phyloP scores from a whole-genome alignment of 305 asterid genomes.

The Nicotiana rustica region DNA sequence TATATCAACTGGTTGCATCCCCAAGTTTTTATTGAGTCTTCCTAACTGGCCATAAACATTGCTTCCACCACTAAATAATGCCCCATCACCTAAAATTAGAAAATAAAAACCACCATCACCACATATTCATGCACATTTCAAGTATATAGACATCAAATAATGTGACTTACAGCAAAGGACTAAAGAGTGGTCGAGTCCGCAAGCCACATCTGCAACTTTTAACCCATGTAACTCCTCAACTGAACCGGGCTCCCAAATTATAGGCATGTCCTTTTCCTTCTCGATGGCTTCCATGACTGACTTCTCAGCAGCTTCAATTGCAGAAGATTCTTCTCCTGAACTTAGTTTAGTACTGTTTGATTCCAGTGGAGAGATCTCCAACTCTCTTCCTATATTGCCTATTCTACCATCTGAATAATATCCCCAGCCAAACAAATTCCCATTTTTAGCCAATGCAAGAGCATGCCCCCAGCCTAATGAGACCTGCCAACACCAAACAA shows the following conservation, averaged over 20 bases:
- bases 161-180: conserved; percentile 69
- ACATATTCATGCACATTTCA: conserved; percentile 24
- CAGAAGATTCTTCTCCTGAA: conserved; percentile 39
- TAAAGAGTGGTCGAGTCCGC: conserved; percentile 94
- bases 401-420: conserved; percentile 95
- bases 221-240: conserved; percentile 63
- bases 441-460: conserved; percentile 78
- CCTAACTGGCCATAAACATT: conserved; percentile 88
- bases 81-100: conserved; percentile 71
- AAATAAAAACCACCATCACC: conserved; percentile 26
- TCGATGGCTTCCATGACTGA: conserved; percentile 74
- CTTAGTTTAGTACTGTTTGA: conserved; percentile 47
- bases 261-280: conserved; percentile 91
- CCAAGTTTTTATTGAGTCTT: conserved; percentile 62
- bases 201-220: conserved; percentile 72
- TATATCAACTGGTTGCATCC: conserved; percentile 62
- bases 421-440: conserved; percentile 97
- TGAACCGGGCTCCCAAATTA: conserved; percentile 84
- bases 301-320: conserved; percentile 64
- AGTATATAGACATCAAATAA: neutral
- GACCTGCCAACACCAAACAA: conserved; percentile 57
- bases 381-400: conserved; percentile 68
- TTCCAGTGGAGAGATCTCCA: conserved; percentile 85
- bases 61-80: conserved; percentile 89
- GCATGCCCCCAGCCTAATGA: conserved; percentile 98